Evolutionary conservation across 2,329 filamentous ascomycete species (phyloP).

Genomic region (Xylariomycetidae sp.): DNA sequence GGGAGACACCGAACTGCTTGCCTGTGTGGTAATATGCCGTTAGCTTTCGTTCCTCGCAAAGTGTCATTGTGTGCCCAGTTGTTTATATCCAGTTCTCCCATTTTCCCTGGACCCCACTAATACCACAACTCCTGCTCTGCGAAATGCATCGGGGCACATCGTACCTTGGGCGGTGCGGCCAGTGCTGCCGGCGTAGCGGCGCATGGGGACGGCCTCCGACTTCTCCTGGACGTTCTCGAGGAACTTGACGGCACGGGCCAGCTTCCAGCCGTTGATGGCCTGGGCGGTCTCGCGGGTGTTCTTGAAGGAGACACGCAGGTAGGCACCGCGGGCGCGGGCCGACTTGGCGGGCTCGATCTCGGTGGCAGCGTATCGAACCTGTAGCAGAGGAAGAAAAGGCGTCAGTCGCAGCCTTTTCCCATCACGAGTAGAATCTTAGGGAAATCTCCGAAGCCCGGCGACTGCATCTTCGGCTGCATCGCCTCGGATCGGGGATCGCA

Average conservation of each 20-base stretch:
- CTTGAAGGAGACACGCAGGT: slow-evolving; percentile 99
- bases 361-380: slow-evolving; percentile 96
- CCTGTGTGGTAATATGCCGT: too few relatives aligned
- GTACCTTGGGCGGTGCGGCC: slow-evolving; percentile 97
- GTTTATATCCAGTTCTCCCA: too few relatives aligned
- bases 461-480: too few relatives aligned
- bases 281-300: slow-evolving; percentile 99
- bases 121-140: background rate
- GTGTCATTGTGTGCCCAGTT: too few relatives aligned
- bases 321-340: slow-evolving; percentile 95
- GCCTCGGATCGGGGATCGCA: too few relatives aligned
- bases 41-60: too few relatives aligned
- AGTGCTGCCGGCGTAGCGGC: slow-evolving; percentile 92
- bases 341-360: slow-evolving; percentile 85
- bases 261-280: slow-evolving; percentile 99
- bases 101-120: too few relatives aligned
- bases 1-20: slow-evolving; percentile 98
- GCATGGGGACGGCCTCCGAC: slow-evolving; percentile 97
- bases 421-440: too few relatives aligned
- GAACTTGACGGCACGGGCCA: slow-evolving; percentile 90
- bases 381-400: too few relatives aligned
- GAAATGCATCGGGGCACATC: slow-evolving; percentile 31
- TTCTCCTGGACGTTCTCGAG: slow-evolving; percentile 97
- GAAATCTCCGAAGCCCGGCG: too few relatives aligned
- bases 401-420: too few relatives aligned